Conservation (phyloP, 2,329 filamentous ascomycete species). For the Lasiodiplodia sp. region DNA sequence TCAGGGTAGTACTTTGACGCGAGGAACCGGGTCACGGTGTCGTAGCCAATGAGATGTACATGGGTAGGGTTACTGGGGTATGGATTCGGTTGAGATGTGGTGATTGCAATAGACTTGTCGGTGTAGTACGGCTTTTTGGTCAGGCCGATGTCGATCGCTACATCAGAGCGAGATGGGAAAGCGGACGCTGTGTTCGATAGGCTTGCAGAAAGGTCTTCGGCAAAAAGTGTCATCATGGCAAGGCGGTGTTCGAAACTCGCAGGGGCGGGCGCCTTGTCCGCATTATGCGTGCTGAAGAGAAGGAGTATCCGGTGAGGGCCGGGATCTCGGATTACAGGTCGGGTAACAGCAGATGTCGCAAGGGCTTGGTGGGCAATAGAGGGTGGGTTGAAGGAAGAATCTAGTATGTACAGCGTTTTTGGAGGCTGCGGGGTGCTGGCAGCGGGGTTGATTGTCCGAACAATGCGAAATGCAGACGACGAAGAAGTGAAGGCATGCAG, state of each 20-base stretch:
- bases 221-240: conserved; percentile 75
- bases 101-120: conserved; percentile 71
- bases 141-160: conserved; percentile 69
- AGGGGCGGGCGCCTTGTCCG: conserved; percentile 71
- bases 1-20: conserved; percentile 73
- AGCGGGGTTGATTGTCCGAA: conserved; percentile 44
- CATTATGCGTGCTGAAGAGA: conserved; percentile 69
- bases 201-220: conserved; percentile 56
- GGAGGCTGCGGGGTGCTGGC: conserved; percentile 44
- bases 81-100: conserved; percentile 43
- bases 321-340: conserved; percentile 35
- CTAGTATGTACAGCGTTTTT: conserved; percentile 66
- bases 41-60: conserved; percentile 76
- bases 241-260: conserved; percentile 72
- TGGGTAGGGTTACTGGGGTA: conserved; percentile 56
- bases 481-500: conserved; percentile 44
- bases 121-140: conserved; percentile 77
- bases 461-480: conserved; percentile 44
- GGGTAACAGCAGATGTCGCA: conserved; percentile 59
- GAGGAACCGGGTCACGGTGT: conserved; percentile 76
- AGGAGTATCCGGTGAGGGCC: conserved; percentile 60
- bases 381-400: conserved; percentile 72
- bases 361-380: conserved; percentile 66
- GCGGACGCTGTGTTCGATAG: conserved; percentile 10
- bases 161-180: conserved; percentile 29